phyloP scores from a whole-genome alignment of 352 stramenopile genomes.

The Aphanomyces invadans region DNA sequence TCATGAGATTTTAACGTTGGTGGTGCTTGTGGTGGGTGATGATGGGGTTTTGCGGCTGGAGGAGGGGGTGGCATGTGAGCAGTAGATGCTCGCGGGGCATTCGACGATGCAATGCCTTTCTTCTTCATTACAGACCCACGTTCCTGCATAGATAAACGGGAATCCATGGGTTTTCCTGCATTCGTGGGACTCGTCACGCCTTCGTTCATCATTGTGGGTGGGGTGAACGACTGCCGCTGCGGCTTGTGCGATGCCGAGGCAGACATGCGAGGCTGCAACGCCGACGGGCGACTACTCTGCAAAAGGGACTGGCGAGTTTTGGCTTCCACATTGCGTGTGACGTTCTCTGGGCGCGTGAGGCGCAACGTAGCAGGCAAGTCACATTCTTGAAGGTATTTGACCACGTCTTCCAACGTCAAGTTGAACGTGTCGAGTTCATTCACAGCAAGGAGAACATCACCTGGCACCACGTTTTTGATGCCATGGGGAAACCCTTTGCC shows the following conservation, averaged over 20 bases:
- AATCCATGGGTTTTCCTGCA: slow-evolving; percentile 12
- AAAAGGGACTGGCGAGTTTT: slow-evolving; percentile 6
- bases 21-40: background rate
- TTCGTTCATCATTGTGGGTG: background rate
- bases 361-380: slow-evolving; percentile 75
- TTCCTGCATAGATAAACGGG: slow-evolving; percentile 13
- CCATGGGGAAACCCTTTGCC: slow-evolving; percentile 82
- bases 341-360: slow-evolving; percentile 37
- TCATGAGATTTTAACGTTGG: background rate
- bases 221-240: slow-evolving; percentile 15
- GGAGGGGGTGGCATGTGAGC: background rate
- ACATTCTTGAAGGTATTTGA: slow-evolving; percentile 73
- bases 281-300: background rate
- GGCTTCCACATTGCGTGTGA: slow-evolving; percentile 6
- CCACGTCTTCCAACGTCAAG: slow-evolving; percentile 71
- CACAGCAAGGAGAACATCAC: slow-evolving; percentile 74
- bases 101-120: slow-evolving; percentile 20
- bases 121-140: slow-evolving; percentile 10
- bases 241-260: slow-evolving; percentile 13
- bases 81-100: background rate
- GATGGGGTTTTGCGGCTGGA: background rate
- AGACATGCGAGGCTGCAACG: background rate
- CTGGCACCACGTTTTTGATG: slow-evolving; percentile 81
- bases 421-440: slow-evolving; percentile 76
- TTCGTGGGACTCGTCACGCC: slow-evolving; percentile 21